Conservation (phyloP, 1,139 yeast genomes). For the Yamadazyma trypodendri region DNA sequence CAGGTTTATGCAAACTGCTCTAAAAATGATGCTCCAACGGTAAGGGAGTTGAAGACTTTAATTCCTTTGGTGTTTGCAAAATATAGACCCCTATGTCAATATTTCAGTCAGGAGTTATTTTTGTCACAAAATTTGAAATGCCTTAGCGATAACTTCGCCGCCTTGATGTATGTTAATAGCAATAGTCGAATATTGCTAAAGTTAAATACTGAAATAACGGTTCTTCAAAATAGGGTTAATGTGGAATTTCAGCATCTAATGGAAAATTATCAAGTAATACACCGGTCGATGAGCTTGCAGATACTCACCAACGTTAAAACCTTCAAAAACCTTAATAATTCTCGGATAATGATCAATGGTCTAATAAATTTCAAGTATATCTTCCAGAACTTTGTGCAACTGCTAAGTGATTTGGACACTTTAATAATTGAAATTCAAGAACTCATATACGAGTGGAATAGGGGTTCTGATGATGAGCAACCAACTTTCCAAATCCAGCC, state of each 20-base stretch:
- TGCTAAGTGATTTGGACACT: constrained; percentile 12
- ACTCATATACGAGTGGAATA: constrained; percentile 13
- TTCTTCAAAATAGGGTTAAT: constrained; percentile 3
- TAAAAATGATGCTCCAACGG: constrained; percentile 9
- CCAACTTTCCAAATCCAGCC: neutral
- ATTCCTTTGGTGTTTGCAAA: constrained; percentile 15
- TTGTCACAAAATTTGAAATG: constrained; percentile 18
- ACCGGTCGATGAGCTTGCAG: constrained; percentile 13
- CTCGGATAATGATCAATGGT: constrained; percentile 15
- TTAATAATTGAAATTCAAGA: constrained; percentile 14
- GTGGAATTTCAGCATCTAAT: constrained; percentile 5
- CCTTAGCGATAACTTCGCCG: constrained; percentile 11
- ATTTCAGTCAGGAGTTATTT: constrained; percentile 20
- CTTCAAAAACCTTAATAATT: constrained; percentile 13
- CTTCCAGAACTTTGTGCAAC: constrained; percentile 12
- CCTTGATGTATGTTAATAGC: constrained; percentile 1
- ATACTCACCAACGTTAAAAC: constrained; percentile 15
- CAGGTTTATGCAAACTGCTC: neutral
- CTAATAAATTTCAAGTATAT: constrained; percentile 9
- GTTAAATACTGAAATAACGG: neutral
- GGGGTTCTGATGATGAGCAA: neutral
- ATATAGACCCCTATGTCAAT: constrained; percentile 9
- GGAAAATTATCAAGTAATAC: constrained; percentile 5
- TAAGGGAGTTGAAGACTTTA: constrained; percentile 12
- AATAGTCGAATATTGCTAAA: constrained; percentile 2